A percentile compares a stretch with the other conserved stretches of the same genome.
These are phyloP conservation scores for Theileria orientalis DNA, from an alignment of 169 alveolate genomes.

Conservation along the genomic window DNA sequence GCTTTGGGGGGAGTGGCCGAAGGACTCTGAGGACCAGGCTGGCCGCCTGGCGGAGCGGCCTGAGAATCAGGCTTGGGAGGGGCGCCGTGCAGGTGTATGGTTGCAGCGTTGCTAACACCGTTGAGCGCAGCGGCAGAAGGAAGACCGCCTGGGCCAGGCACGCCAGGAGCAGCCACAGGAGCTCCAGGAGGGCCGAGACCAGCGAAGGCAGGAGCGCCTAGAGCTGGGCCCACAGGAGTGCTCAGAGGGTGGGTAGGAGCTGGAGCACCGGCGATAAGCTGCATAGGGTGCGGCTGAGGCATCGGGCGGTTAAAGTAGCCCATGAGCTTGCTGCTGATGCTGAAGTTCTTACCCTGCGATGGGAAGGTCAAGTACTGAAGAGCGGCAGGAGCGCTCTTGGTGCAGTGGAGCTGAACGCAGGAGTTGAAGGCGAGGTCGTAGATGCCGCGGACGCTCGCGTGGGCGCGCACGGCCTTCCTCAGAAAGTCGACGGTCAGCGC, in stretches of 20 bases:
- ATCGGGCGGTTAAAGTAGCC: neutral
- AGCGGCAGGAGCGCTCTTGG: neutral
- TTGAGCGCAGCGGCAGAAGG: too few species aligned
- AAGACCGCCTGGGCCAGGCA: neutral
- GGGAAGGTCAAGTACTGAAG: neutral
- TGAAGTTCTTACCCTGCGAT: neutral
- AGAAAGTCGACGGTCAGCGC: constrained; percentile 16
- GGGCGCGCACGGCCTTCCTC: constrained; percentile 17
- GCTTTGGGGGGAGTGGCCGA: neutral
- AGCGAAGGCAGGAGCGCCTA: neutral
- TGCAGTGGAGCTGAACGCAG: constrained; percentile 62
- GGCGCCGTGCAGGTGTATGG: too few species aligned
- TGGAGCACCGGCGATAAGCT: neutral
- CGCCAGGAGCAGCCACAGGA: too few species aligned
- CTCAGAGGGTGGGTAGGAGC: neutral
- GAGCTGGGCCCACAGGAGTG: neutral
- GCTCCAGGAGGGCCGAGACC: neutral
- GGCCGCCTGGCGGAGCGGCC: neutral
- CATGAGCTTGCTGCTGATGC: neutral
- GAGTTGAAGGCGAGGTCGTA: constrained; percentile 26
- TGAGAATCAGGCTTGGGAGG: neutral
- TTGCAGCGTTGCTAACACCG: too few species aligned
- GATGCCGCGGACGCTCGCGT: constrained; percentile 29
- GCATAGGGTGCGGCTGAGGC: neutral
- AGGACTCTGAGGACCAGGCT: neutral